These are phyloP conservation scores for Ambrosiella beaveri DNA, from an alignment of 2,329 filamentous ascomycete species.

Conservation along the genomic window DNA sequence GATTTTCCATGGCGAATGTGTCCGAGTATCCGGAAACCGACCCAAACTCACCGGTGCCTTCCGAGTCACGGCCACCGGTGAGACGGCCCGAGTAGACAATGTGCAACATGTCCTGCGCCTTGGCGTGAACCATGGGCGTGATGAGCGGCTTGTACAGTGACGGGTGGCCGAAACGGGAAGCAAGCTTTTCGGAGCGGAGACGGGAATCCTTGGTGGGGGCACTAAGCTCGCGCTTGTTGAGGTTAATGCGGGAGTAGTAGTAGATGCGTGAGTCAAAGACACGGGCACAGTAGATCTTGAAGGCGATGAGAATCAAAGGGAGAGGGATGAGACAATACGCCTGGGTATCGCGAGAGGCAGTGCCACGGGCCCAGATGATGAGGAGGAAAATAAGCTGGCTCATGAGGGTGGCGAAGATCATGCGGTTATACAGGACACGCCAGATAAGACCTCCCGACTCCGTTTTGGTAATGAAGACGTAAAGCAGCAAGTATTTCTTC, in stretches of 20 bases:
- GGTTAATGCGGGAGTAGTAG: constrained; percentile 52
- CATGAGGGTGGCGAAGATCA: constrained; percentile 66
- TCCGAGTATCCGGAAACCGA: constrained; percentile 64
- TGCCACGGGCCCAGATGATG: constrained; percentile 53
- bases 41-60: constrained; percentile 31
- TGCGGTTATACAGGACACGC: constrained; percentile 82
- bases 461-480: constrained; percentile 91
- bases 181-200: constrained; percentile 49
- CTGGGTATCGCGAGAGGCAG: constrained; percentile 33
- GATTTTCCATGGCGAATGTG: constrained; percentile 62
- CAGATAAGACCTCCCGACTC: constrained; percentile 90
- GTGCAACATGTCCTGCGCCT: constrained; percentile 71
- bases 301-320: constrained; percentile 58
- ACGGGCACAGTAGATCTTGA: constrained; percentile 70
- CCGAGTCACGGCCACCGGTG: constrained; percentile 39
- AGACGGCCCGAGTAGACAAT: constrained; percentile 72
- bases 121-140: constrained; percentile 89
- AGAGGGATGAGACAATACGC: constrained; percentile 57
- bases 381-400: constrained; percentile 65
- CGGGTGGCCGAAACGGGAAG: constrained; percentile 72
- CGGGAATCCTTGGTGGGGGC: constrained; percentile 22
- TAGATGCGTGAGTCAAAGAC: constrained; percentile 64
- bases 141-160: constrained; percentile 77
- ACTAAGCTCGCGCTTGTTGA: constrained; percentile 18
- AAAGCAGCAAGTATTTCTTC: constrained; percentile 89